phyloP scores from a whole-genome alignment of 164 flowering plant genomes.

The Vitis amurensis region DNA sequence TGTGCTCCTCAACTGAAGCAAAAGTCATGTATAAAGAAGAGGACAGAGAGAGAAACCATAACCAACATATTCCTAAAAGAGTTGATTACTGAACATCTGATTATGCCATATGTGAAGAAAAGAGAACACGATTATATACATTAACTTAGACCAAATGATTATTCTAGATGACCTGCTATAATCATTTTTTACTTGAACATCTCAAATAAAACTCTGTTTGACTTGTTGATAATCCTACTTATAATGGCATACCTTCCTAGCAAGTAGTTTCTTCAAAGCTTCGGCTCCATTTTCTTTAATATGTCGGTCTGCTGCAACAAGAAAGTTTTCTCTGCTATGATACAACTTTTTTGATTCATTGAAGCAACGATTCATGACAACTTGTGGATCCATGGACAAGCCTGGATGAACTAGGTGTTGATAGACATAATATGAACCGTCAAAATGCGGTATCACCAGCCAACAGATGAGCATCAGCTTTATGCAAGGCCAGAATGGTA shows the following conservation, averaged over 20 bases:
- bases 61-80: too few species aligned
- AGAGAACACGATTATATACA: too few species aligned
- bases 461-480: conserved; percentile 20
- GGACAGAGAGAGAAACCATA: too few species aligned
- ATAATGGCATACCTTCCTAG: conserved; percentile 11
- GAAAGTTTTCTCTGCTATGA: conserved; percentile 9
- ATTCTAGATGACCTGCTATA: too few species aligned
- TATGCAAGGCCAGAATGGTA: conserved; percentile 20
- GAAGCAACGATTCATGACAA: background rate
- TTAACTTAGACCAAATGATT: too few species aligned
- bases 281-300: conserved; percentile 21
- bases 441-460: conserved; percentile 16
- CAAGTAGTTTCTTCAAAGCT: conserved; percentile 21
- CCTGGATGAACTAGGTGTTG: conserved; percentile 16
- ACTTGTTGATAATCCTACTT: background rate
- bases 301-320: conserved; percentile 16
- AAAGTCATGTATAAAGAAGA: background rate
- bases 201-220: background rate
- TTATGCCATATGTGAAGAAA: too few species aligned
- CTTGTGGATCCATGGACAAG: background rate
- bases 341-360: background rate
- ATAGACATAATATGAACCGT: conserved; percentile 22
- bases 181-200: background rate
- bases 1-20: background rate
- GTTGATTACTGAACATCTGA: background rate